phyloP scores from a whole-genome alignment of 768 basidiomycete genomes.

The Mycena rosella region DNA sequence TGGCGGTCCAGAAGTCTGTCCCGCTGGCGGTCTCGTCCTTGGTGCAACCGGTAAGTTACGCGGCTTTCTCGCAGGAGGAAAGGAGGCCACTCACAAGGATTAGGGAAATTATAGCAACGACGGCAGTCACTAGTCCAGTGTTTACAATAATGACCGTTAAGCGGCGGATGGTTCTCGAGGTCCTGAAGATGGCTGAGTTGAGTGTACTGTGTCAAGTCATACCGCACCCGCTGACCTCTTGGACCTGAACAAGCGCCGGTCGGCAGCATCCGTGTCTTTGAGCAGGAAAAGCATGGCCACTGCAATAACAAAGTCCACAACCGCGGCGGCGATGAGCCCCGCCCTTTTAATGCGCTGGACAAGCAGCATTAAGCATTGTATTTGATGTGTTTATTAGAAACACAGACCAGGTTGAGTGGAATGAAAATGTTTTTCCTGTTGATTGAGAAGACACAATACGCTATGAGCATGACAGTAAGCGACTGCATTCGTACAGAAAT shows the following conservation, averaged over 20 bases:
- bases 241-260: slow-evolving; percentile 1
- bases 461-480: slow-evolving; percentile 9
- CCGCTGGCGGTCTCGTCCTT: slow-evolving; percentile 35
- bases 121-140: slow-evolving; percentile 31
- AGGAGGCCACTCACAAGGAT: slow-evolving; percentile 20
- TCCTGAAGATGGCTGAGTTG: not conserved
- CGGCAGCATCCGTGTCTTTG: slow-evolving; percentile 29
- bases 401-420: slow-evolving; percentile 31
- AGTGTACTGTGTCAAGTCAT: not conserved
- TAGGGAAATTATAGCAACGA: slow-evolving; percentile 32
- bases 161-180: slow-evolving; percentile 31
- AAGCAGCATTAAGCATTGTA: not conserved
- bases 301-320: slow-evolving; percentile 30
- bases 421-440: slow-evolving; percentile 31
- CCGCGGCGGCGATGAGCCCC: slow-evolving; percentile 19
- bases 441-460: slow-evolving; percentile 33
- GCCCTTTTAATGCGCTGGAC: slow-evolving; percentile 31
- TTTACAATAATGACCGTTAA: slow-evolving; percentile 30
- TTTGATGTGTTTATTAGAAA: not conserved
- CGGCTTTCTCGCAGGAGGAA: not conserved
- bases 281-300: slow-evolving; percentile 31
- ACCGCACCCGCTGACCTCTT: slow-evolving; percentile 16
- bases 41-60: not conserved
- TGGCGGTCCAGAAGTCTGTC: slow-evolving; percentile 34
- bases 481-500: too few relatives aligned